phyloP scores from a whole-genome alignment of 1,284 basidiomycete species.

The Meira nashicola region DNA sequence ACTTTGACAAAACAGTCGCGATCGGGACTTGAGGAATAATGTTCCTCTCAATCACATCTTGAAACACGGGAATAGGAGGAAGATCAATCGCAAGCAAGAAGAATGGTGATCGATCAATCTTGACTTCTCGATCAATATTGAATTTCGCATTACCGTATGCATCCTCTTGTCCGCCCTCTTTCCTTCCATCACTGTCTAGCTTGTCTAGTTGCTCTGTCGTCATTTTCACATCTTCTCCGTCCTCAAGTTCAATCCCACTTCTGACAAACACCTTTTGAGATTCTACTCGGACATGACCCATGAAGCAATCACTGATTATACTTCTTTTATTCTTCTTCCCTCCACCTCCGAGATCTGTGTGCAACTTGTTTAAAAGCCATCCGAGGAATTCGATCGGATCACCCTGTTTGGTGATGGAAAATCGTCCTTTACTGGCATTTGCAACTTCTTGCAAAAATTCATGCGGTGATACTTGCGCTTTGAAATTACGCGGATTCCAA shows the following conservation, averaged over 20 bases:
- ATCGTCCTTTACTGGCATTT: conserved; percentile 77
- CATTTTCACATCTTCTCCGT: conserved; percentile 13
- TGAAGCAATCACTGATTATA: conserved; percentile 87
- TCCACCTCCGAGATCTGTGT: conserved; percentile 78
- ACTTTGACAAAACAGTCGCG: conserved; percentile 86
- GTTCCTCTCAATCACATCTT: conserved; percentile 87
- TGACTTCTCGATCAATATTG: conserved; percentile 62
- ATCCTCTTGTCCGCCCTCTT: conserved; percentile 38
- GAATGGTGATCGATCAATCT: conserved; percentile 80
- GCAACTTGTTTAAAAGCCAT: conserved; percentile 89
- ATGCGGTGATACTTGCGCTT: conserved; percentile 95
- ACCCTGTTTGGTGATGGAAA: conserved; percentile 83
- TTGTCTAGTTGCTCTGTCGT: conserved; percentile 14
- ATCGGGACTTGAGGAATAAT: conserved; percentile 97
- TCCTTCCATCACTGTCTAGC: conserved; percentile 32
- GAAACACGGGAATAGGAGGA: conserved; percentile 91
- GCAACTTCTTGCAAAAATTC: conserved; percentile 96
- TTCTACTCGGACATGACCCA: conserved; percentile 86
- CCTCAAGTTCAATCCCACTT: conserved; percentile 25
- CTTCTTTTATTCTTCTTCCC: conserved; percentile 25
- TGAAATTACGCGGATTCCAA: conserved; percentile 75
- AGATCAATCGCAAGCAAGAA: conserved; percentile 91
- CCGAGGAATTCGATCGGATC: conserved; percentile 94
- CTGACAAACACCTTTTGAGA: conserved; percentile 76
- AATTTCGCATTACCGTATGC: conserved; percentile 35